Conservation (phyloP, 495 filamentous ascomycete genomes). For the Talaromyces trachyspermus region DNA sequence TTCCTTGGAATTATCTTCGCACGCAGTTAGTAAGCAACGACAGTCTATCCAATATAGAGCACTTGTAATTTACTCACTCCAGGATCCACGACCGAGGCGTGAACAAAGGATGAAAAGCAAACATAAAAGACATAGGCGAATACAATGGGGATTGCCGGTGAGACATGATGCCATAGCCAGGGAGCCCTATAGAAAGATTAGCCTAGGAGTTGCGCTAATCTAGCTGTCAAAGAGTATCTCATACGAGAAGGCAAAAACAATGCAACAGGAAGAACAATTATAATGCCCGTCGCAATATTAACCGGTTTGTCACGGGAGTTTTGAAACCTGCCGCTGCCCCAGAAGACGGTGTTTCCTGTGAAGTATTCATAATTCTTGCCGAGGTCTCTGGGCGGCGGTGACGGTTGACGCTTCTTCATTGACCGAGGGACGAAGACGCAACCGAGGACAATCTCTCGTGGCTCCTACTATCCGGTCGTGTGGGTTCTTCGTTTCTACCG, state of each 20-base stretch:
- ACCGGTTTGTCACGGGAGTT: slow-evolving; percentile 87
- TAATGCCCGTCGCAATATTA: slow-evolving; percentile 76
- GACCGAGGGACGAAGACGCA: slow-evolving; percentile 49
- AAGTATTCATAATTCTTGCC: slow-evolving; percentile 88
- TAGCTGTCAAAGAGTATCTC: slow-evolving; percentile 17
- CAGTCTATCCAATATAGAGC: too few relatives aligned
- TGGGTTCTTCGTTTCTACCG: slow-evolving; percentile 36
- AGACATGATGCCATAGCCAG: slow-evolving; percentile 85
- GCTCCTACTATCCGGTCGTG: slow-evolving; percentile 42
- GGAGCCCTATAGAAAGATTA: slow-evolving; percentile 48
- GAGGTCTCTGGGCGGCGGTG: slow-evolving; percentile 33
- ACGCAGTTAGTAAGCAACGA: slow-evolving; percentile 11
- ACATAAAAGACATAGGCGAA: slow-evolving; percentile 88
- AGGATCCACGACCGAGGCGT: slow-evolving; percentile 84
- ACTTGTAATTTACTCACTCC: slow-evolving; percentile 83
- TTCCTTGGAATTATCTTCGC: slow-evolving; percentile 77
- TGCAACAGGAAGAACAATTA: slow-evolving; percentile 66
- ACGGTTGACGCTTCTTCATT: slow-evolving; percentile 18
- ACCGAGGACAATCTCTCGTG: slow-evolving; percentile 72
- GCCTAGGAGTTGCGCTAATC: neutral
- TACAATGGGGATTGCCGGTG: slow-evolving; percentile 82
- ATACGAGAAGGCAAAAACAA: slow-evolving; percentile 80
- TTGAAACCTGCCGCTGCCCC: slow-evolving; percentile 73
- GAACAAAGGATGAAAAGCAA: slow-evolving; percentile 86
- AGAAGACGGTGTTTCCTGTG: slow-evolving; percentile 85